Base-by-base conservation (phyloP, 345 rosid species). In the Theobroma cacao region DNA sequence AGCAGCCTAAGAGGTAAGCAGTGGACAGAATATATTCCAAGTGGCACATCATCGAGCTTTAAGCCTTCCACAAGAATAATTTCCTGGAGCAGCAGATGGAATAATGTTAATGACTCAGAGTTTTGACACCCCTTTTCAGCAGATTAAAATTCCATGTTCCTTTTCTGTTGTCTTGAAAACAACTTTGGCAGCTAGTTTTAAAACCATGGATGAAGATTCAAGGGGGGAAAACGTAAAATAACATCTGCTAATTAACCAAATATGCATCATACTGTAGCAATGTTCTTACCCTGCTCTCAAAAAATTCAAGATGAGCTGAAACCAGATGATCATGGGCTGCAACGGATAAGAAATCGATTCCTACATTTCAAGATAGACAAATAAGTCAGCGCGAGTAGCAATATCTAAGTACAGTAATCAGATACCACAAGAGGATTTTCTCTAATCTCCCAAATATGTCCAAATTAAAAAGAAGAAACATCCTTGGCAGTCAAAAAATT, bases 281-380 rank as follows among this genome's bases (percentile, higher is more conserved):
- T 53, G 61, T 52, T 58, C 87, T 86, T 84, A 89, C 90, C 84
- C 88, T 80, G 78, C 73, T 80, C 69, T 81, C 85, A 3, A 90
- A 85, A 62, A 90, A 87, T 33, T 61, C 88, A 74, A 83, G 78
- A 62, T 90, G 92, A 30, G 87, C 74, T 4, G 89, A 73, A 62
- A 69, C 75, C 74, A 78, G 62, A 82, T 89, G 83, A 58, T 78
- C 91, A 43, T 81, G 53, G 22, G 94, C 89, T 84, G 97, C 94
- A 79, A 87, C 94, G 48, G 94, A 89, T 76, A 95, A 76, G 84
- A 87, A 95, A 86, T 93, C 97, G 69, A 88, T 52, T 36, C 98
- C 98, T 93, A 75, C 74, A 81, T 24, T 69, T 80, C 60, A 55
- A 26, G 61, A 36, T 5, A 59, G 26, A 69, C 65, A 69, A 41